Conservation (phyloP, 768 basidiomycete species). For the Galerina marginata region DNA sequence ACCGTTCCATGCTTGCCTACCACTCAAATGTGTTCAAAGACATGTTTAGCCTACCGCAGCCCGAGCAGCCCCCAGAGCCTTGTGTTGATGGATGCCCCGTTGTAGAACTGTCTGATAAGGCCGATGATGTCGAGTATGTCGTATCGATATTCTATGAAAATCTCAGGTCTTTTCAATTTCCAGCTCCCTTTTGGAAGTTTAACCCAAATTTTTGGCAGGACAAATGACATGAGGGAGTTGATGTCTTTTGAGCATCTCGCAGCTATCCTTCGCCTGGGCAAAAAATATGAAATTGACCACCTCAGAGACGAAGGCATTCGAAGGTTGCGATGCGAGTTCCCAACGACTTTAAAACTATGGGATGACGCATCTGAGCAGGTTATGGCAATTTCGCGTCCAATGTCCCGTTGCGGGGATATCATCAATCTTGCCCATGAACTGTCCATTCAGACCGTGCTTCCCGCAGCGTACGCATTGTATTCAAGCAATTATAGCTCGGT, state of each 20-base stretch:
- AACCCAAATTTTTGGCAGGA: neutral
- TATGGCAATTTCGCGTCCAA: neutral
- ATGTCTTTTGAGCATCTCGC: neutral
- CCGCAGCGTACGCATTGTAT: neutral
- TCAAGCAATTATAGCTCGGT: neutral
- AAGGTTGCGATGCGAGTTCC: conserved; percentile 10
- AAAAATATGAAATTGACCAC: conserved; percentile 19
- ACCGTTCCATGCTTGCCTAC: conserved; percentile 20
- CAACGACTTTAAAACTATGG: conserved; percentile 6
- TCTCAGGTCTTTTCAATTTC: conserved; percentile 5
- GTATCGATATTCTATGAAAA: conserved; percentile 20
- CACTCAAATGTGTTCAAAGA: conserved; percentile 27
- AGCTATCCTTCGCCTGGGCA: conserved; percentile 21
- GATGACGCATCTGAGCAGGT: neutral
- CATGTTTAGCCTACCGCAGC: conserved; percentile 27
- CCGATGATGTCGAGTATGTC: conserved; percentile 16
- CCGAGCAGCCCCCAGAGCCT: neutral
- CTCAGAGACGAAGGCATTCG: conserved; percentile 12
- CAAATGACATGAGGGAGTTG: neutral
- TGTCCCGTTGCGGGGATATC: neutral
- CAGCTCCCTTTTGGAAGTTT: neutral
- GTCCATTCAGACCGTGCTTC: conserved; percentile 6
- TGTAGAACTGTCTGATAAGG: conserved; percentile 20
- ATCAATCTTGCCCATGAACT: conserved; percentile 7
- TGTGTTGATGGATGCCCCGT: conserved; percentile 23